These are phyloP conservation scores for Cytospora paraplurivora DNA, from an alignment of 2,329 filamentous ascomycete species.

Conservation along the genomic window DNA sequence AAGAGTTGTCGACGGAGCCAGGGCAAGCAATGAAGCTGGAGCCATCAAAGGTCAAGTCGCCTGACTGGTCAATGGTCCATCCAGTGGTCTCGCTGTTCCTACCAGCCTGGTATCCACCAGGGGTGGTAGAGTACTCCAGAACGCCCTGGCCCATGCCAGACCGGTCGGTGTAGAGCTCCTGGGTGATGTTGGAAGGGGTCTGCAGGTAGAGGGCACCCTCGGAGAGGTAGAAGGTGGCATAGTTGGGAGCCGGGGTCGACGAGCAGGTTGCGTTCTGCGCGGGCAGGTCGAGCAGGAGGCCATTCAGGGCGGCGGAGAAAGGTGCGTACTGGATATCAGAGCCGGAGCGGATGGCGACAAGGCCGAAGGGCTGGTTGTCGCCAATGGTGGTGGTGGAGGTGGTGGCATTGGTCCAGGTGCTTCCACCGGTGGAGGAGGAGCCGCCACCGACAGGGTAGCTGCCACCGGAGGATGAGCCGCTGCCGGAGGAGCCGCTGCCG, in stretches of 20 bases:
- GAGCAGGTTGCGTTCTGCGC: conserved; percentile 54
- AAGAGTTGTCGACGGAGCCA: conserved; percentile 45
- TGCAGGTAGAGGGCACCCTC: conserved; percentile 52
- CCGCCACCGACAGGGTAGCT: too few relatives aligned
- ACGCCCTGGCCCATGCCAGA: conserved; percentile 61
- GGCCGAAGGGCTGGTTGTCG: conserved; percentile 42
- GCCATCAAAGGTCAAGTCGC: conserved; percentile 50
- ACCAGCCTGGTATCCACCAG: conserved; percentile 42
- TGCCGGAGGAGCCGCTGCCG: too few relatives aligned
- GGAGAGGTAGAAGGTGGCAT: conserved; percentile 54
- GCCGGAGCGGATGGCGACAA: conserved; percentile 54
- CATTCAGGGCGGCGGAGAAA: conserved; percentile 48
- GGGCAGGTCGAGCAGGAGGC: conserved; percentile 47
- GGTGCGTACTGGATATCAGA: conserved; percentile 49
- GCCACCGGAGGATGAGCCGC: too few relatives aligned
- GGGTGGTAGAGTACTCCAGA: conserved; percentile 51
- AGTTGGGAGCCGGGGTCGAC: conserved; percentile 39
- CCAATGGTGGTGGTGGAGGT: conserved; percentile 30
- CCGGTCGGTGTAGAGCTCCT: conserved; percentile 56
- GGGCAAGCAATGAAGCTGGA: conserved; percentile 56
- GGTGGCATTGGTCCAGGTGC: too few relatives aligned
- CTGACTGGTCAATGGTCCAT: conserved; percentile 48
- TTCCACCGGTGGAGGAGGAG: too few relatives aligned
- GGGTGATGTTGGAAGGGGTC: conserved; percentile 43
- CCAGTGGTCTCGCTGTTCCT: conserved; percentile 48